These are phyloP conservation scores for Ceratocystis huliohia DNA, from an alignment of 2,329 filamentous ascomycete genomes.

Conservation along the genomic window DNA sequence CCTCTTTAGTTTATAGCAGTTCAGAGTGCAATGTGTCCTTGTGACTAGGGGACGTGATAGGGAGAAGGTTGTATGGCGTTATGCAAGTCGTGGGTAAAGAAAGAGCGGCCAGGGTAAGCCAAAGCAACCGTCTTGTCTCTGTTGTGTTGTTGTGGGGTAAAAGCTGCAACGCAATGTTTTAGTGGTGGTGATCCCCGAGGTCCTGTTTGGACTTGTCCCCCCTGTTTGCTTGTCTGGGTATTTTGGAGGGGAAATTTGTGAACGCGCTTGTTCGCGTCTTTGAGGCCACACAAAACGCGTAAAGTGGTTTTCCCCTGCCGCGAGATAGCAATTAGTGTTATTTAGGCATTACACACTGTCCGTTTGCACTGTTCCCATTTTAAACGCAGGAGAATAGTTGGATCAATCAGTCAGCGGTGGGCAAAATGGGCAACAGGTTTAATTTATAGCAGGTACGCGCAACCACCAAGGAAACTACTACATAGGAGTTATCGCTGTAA, in stretches of 20 bases:
- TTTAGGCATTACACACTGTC: background rate
- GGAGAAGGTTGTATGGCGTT: background rate
- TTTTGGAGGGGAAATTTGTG: constrained; percentile 19
- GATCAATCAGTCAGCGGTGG: no score
- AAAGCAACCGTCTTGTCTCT: background rate
- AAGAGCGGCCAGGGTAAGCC: background rate
- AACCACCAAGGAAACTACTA: background rate
- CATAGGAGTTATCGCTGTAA: background rate
- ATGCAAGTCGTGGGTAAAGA: background rate
- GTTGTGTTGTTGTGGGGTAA: background rate
- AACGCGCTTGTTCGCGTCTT: constrained; percentile 13
- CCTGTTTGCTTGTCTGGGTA: background rate
- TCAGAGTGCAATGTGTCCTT: background rate
- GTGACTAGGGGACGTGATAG: background rate
- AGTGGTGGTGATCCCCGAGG: background rate
- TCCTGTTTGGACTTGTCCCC: background rate
- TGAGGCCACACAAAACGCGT: constrained; percentile 25
- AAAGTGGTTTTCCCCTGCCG: constrained; percentile 27
- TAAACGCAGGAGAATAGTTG: background rate
- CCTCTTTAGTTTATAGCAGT: background rate
- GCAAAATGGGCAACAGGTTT: background rate
- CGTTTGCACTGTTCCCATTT: background rate
- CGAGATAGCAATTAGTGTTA: background rate
- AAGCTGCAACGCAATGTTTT: background rate
- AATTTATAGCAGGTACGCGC: background rate